Base-by-base conservation (phyloP, 139 green algal species). In the Edaphochlamys debaryana region DNA sequence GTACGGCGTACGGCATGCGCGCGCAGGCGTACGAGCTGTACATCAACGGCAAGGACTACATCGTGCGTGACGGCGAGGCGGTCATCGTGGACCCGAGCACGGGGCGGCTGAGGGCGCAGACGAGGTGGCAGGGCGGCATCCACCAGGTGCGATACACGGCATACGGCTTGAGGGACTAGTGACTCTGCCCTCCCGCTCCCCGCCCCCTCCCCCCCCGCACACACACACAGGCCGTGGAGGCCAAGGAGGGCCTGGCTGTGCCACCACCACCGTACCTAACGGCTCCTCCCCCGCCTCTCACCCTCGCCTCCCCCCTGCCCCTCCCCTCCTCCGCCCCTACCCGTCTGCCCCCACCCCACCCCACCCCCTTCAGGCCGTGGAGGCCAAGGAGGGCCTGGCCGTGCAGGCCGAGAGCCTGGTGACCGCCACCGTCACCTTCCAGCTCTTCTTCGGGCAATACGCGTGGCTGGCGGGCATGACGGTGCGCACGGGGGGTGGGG, bases 201-300 rank as follows among this genome's bases (percentile, higher is more conserved):
- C n/a, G n/a, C n/a, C n/a, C n/a, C n/a, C n/a, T n/a, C n/a, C n/a
- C n/a, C n/a, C n/a, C n/a, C n/a, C n/a, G n/a, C n/a, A n/a, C n/a
- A n/a, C n/a, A n/a, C n/a, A n/a, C n/a, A n/a, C 38, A 97, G 89
- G 97, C 97, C 0, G 91, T 99, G 6, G 97, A 99, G 91, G 97
- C 97, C 27, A 99, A 99, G 92, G 97, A 99, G 90, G 86, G 89
- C 0, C 84, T 99, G n/a, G 32, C 74, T 36, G 60, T 90, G 9
- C 85, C n/a, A n/a, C n/a, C n/a, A 15, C 9, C 48, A 54, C 48
- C 11, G 48, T 54, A 54, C 48, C 9, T 54, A 15, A 15, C 48
- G 11, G 48, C 11, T 15, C 48, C 11, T 15, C 11, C 48, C 48
- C 17, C 17, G 17, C 13, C 13, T 62, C 52, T 20, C 17, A 20